Conservation (phyloP, 2,329 filamentous ascomycete genomes). For the Incumbomyces lentus region DNA sequence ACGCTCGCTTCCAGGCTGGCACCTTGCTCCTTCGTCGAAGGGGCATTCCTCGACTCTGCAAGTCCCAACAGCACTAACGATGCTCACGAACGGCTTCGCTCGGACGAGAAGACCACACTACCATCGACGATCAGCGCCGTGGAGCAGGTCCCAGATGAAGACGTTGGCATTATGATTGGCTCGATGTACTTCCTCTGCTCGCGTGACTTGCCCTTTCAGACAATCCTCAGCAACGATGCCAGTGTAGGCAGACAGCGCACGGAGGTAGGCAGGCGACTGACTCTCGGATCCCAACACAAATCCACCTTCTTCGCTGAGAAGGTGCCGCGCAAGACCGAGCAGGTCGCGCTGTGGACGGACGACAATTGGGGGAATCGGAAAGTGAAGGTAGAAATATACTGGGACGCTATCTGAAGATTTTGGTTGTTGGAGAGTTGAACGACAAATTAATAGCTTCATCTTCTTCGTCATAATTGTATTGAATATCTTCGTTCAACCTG, state of each 20-base stretch:
- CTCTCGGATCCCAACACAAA: background rate
- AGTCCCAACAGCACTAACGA: background rate
- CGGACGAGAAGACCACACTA: too few species aligned
- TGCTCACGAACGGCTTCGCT: background rate
- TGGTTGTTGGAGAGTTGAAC: too few species aligned
- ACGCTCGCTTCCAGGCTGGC: slow-evolving; percentile 4
- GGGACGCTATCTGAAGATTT: slow-evolving; percentile 11
- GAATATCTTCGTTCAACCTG: too few species aligned
- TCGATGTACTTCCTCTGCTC: slow-evolving; percentile 1
- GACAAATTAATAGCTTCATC: background rate
- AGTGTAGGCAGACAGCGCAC: background rate
- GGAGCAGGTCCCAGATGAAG: background rate
- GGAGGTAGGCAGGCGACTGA: background rate
- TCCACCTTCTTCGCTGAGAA: slow-evolving; percentile 15
- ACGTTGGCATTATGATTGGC: background rate
- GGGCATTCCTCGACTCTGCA: background rate
- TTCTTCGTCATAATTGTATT: background rate
- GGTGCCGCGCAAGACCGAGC: slow-evolving; percentile 12
- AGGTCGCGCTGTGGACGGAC: slow-evolving; percentile 17
- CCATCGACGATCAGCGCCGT: too few species aligned
- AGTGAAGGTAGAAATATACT: slow-evolving; percentile 17
- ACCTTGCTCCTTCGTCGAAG: slow-evolving; percentile 5
- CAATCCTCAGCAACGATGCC: slow-evolving; percentile 4
- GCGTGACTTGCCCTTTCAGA: slow-evolving; percentile 1
- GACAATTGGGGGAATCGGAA: slow-evolving; percentile 12